Evolutionary conservation across 2,329 filamentous ascomycete species (phyloP).

Genomic region (Xylaria sp.): DNA sequence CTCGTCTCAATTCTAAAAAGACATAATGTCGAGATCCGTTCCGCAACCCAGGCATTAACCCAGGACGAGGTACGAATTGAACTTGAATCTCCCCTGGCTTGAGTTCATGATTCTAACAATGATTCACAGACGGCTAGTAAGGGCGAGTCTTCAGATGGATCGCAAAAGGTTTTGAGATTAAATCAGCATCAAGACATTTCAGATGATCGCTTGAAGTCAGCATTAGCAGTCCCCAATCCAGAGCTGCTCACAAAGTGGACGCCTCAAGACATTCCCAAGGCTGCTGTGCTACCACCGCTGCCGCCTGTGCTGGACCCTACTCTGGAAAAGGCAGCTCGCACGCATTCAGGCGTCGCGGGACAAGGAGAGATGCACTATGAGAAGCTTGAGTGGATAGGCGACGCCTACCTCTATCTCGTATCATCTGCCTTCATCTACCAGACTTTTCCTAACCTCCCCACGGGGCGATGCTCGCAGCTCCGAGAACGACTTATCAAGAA

Average conservation of each 20-base stretch:
- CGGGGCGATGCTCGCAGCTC: slow-evolving; percentile 68
- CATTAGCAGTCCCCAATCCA: slow-evolving; percentile 22
- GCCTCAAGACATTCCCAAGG: slow-evolving; percentile 41
- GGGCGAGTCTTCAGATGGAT: slow-evolving; percentile 9
- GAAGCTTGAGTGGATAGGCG: slow-evolving; percentile 80
- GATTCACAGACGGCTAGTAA: slow-evolving; percentile 4
- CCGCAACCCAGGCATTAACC: slow-evolving; percentile 19
- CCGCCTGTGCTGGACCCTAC: slow-evolving; percentile 55
- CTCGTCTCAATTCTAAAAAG: slow-evolving; percentile 19
- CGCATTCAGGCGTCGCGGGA: slow-evolving; percentile 50
- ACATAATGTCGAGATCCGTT: slow-evolving; percentile 25
- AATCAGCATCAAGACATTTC: slow-evolving; percentile 7
- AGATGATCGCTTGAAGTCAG: slow-evolving; percentile 1
- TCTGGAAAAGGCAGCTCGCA: slow-evolving; percentile 61
- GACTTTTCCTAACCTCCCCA: slow-evolving; percentile 59
- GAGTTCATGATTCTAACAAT: slow-evolving; percentile 10
- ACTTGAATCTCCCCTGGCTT: neutral
- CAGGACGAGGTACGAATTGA: slow-evolving; percentile 21
- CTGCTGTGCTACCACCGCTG: slow-evolving; percentile 46
- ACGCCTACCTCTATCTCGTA: slow-evolving; percentile 76
- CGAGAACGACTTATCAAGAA: slow-evolving; percentile 80
- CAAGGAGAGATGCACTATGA: slow-evolving; percentile 60
- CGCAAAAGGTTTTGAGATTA: slow-evolving; percentile 26
- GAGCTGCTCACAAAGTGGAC: slow-evolving; percentile 43
- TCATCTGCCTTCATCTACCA: slow-evolving; percentile 70